phyloP scores from a whole-genome alignment of 106 monocot genomes.

The Apostasia shenzhenica region DNA sequence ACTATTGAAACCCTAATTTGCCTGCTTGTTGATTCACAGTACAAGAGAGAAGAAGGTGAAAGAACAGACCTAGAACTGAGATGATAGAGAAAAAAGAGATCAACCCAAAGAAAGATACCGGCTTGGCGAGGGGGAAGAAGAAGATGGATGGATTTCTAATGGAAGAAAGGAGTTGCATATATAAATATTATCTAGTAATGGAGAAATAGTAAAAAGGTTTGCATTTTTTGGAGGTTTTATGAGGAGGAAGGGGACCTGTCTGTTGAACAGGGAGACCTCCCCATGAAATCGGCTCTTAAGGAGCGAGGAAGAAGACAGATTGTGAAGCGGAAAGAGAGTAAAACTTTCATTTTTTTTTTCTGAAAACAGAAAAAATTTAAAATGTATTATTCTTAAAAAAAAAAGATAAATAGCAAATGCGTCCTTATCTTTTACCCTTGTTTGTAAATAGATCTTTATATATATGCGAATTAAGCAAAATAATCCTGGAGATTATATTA shows the following conservation, averaged over 20 bases:
- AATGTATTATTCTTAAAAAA: too few species aligned
- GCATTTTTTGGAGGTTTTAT: slow-evolving; percentile 7
- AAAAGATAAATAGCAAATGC: too few species aligned
- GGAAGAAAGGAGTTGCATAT: not conserved
- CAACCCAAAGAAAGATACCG: not conserved
- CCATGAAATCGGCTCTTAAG: not conserved
- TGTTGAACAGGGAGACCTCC: not conserved
- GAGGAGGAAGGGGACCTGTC: slow-evolving; percentile 9
- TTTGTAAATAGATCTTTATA: too few species aligned
- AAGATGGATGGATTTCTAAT: not conserved
- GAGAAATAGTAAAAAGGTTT: not conserved
- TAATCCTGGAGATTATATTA: too few species aligned
- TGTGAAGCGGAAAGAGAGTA: not conserved
- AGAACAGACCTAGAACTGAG: not conserved
- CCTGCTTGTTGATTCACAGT: too few species aligned
- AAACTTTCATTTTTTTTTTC: too few species aligned
- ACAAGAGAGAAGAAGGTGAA: too few species aligned
- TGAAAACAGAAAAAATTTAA: too few species aligned
- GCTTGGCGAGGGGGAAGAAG: not conserved
- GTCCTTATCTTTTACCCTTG: too few species aligned
- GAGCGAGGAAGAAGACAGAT: not conserved
- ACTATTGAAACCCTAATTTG: too few species aligned
- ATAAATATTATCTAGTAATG: not conserved
- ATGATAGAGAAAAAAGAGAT: not conserved
- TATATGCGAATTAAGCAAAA: too few species aligned